A percentile compares a stretch with the other conserved stretches of the same genome.
Evolutionary conservation across 306 rosid genomes (phyloP).

Genomic region (Cucurbita argyrosperma): DNA sequence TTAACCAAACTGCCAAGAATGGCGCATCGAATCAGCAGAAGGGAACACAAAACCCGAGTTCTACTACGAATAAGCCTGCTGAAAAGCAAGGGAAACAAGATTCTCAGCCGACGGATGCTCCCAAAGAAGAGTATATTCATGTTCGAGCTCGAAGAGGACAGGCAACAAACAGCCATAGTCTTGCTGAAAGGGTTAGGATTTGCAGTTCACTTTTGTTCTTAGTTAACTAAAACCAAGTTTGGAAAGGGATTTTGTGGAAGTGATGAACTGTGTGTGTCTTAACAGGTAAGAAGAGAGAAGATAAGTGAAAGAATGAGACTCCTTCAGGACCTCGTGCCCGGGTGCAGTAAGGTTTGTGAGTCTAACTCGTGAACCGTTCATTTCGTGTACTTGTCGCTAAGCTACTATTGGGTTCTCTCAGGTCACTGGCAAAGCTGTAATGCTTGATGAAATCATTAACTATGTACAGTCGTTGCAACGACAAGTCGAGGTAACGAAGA

Average conservation of each 20-base stretch:
- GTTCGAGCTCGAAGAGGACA: conserved; percentile 96
- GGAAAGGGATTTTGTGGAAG: not conserved
- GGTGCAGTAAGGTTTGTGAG: conserved; percentile 83
- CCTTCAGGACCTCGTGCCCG: conserved; percentile 98
- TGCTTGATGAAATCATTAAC: conserved; percentile 95
- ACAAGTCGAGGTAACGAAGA: conserved; percentile 95
- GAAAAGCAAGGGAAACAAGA: conserved; percentile 64
- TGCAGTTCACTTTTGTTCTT: not conserved
- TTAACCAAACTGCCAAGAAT: conserved; percentile 36
- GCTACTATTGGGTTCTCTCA: conserved; percentile 12
- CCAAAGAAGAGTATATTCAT: conserved; percentile 86
- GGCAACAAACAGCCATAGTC: conserved; percentile 98
- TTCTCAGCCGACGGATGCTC: conserved; percentile 59
- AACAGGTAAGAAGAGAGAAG: conserved; percentile 96
- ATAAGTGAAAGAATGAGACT: conserved; percentile 97
- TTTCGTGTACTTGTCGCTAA: not conserved
- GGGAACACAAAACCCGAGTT: conserved; percentile 38
- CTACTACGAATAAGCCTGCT: conserved; percentile 30
- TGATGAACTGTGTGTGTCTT: conserved; percentile 6
- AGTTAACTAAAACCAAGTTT: not conserved
- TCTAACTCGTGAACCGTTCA: conserved; percentile 5
- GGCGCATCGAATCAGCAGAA: conserved; percentile 33
- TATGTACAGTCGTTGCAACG: conserved; percentile 94
- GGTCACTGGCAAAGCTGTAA: conserved; percentile 99
- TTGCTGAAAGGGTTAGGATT: conserved; percentile 82